Percentiles rank a stretch among this genome's conserved stretches.
Conservation (phyloP, 352 stramenopile genomes). For the Phytophthora vignae region DNA sequence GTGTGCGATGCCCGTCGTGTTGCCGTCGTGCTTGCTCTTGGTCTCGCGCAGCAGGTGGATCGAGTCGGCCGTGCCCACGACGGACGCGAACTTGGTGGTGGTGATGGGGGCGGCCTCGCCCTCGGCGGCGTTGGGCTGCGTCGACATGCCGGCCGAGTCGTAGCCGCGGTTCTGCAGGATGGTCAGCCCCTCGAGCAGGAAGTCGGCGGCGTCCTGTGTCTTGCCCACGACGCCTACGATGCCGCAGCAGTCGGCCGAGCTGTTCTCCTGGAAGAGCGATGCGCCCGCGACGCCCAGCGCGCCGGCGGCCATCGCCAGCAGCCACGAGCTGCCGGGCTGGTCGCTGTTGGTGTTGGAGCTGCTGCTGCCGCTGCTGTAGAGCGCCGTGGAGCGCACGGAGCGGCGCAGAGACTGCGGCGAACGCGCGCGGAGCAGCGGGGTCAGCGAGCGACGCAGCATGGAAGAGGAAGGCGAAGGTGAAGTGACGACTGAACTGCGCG, state of each 20-base stretch:
- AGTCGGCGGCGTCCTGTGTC: conserved; percentile 72
- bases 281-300: conserved; percentile 18
- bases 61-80: conserved; percentile 91
- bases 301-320: conserved; percentile 27
- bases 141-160: conserved; percentile 97
- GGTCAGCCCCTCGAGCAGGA: conserved; percentile 89
- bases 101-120: conserved; percentile 58
- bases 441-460: conserved; percentile 33
- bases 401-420: conserved; percentile 4
- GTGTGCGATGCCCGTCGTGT: conserved; percentile 97
- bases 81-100: conserved; percentile 96
- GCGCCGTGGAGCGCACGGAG: conserved; percentile 6
- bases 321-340: conserved; percentile 17
- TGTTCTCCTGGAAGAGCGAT: conserved; percentile 5
- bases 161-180: conserved; percentile 97
- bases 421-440: conserved; percentile 15
- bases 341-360: conserved; percentile 9
- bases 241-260: conserved; percentile 63
- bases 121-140: conserved; percentile 65
- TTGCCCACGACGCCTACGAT: conserved; percentile 84
- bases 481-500: background rate
- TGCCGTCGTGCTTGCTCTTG: conserved; percentile 74
- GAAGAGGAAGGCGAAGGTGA: background rate
- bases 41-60: conserved; percentile 92
- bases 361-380: background rate